Conservation (phyloP, 2,329 filamentous ascomycete genomes). For the Bimuria novae-zelandiae region DNA sequence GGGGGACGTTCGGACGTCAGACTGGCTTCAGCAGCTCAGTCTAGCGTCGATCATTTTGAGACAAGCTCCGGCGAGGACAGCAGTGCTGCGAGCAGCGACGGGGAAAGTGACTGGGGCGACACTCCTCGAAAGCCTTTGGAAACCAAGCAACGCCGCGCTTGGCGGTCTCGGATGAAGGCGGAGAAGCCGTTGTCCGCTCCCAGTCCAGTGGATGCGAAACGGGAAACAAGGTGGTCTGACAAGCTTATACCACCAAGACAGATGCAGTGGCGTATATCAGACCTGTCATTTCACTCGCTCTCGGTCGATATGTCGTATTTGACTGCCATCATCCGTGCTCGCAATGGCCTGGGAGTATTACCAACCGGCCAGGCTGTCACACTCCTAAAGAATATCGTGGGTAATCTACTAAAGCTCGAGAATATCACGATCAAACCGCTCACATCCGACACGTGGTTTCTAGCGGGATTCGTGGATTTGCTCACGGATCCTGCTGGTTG, state of each 20-base stretch:
- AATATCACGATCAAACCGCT: conserved; percentile 4
- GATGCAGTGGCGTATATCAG: conserved; percentile 8
- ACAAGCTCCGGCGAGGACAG: too few relatives aligned
- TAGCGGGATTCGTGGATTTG: conserved; percentile 2
- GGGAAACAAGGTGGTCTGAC: conserved; percentile 1
- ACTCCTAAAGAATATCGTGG: conserved; percentile 7
- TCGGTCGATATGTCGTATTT: conserved; percentile 6
- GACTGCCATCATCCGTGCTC: conserved; percentile 9
- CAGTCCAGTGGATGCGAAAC: not conserved
- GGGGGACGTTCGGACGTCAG: too few relatives aligned
- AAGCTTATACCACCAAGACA: conserved; percentile 1
- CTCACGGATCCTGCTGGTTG: not conserved
- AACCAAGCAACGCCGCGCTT: conserved; percentile 2
- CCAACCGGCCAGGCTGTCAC: conserved; percentile 1
- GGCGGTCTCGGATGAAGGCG: not conserved
- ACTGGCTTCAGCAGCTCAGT: too few relatives aligned
- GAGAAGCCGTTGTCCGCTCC: conserved; percentile 3
- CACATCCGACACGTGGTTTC: conserved; percentile 7
- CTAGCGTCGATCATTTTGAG: too few relatives aligned
- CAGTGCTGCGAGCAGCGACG: too few relatives aligned
- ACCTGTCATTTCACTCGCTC: conserved; percentile 3
- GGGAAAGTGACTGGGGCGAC: not conserved
- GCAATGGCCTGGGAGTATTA: conserved; percentile 2
- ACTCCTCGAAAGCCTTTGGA: conserved; percentile 1
- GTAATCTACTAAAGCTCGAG: conserved; percentile 1